Base-by-base conservation (phyloP, 345 rosid species). In the Hirschfeldia incana region DNA sequence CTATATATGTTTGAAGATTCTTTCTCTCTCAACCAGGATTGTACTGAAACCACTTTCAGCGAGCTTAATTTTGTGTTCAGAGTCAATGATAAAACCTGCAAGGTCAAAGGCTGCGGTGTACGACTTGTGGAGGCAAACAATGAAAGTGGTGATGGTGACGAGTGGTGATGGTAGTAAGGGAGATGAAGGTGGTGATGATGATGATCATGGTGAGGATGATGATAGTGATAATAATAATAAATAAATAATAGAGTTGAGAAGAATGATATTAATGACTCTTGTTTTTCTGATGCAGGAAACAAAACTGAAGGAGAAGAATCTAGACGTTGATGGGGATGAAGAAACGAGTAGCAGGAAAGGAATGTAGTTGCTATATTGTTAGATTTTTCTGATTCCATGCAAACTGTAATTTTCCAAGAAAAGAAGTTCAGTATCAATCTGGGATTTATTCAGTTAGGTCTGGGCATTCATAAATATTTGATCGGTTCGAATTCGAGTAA, bases 31-130 rank as follows among this genome's bases (percentile, higher is more conserved):
- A 27, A 27, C 2, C 26, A 62, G 32, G n/a, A 46, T 74, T 30
- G 0, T n/a, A n/a, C 3, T 32, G 34, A 49, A 13, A n/a, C 57
- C 8, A 49, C 57, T 49, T 33, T 64, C n/a, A 74, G 34, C 15
- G 37, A 65, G 53, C 49, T 74, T 51, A 3, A 53, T 30, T 34
- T 65, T 49, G 3, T 12, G 2, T 74, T 74, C 49, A 51, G 0
- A 8, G 28, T 27, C 39, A 6, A 34, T 21, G 0, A 8, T 51
- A 8, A 64, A 11, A 1, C 0, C 5, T 17, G 33, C 6, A 21
- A 63, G 9, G 70, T 74, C 33, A 12, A 64, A 16, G 28, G 64
- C 33, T 49, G 51, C 21, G 78, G 78, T 65, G 53, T 74, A 21
- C 27, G 0, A 17, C 8, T 74, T 53, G 33, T 51, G 21, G 33